Conservation (phyloP, 1,284 basidiomycete species). For the Ustilago trichophora region DNA sequence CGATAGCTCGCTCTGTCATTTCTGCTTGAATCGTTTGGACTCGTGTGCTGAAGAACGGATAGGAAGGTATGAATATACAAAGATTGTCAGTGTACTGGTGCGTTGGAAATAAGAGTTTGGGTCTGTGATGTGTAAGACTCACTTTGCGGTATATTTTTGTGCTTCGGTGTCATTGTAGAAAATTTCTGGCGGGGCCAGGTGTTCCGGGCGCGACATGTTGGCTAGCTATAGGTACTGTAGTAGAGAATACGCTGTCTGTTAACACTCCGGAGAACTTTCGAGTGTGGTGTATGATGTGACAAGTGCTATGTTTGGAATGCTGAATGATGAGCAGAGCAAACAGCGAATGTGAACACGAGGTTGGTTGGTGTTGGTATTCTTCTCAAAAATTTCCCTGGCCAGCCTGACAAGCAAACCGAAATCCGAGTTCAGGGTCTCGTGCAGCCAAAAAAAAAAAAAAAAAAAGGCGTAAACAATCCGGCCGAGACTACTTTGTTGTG, state of each 20-base stretch:
- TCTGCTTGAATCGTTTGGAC: conserved; percentile 96
- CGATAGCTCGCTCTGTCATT: conserved; percentile 95
- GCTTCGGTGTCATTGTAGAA: conserved; percentile 97
- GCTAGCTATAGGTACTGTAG: too few species aligned
- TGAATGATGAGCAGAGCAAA: too few species aligned
- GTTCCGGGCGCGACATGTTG: conserved; percentile 91
- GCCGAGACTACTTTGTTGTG: too few species aligned
- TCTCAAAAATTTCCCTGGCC: conserved; percentile 42
- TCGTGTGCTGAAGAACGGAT: conserved; percentile 71
- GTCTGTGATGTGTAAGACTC: too few species aligned
- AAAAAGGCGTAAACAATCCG: too few species aligned
- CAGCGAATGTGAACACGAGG: neutral
- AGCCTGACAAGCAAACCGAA: too few species aligned
- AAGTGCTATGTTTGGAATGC: too few species aligned
- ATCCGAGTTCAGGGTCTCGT: conserved; percentile 19
- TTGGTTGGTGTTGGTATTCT: conserved; percentile 8
- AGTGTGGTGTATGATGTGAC: neutral
- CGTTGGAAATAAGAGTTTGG: too few species aligned
- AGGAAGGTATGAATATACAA: neutral
- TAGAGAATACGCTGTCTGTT: too few species aligned
- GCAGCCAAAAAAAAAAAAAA: conserved; percentile 1
- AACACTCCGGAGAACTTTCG: too few species aligned
- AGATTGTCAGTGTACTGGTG: too few species aligned
- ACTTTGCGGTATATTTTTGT: conserved; percentile 96
- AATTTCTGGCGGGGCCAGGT: conserved; percentile 94